Conservation (phyloP, 208 protist genomes). For the Leishmania arabica region DNA sequence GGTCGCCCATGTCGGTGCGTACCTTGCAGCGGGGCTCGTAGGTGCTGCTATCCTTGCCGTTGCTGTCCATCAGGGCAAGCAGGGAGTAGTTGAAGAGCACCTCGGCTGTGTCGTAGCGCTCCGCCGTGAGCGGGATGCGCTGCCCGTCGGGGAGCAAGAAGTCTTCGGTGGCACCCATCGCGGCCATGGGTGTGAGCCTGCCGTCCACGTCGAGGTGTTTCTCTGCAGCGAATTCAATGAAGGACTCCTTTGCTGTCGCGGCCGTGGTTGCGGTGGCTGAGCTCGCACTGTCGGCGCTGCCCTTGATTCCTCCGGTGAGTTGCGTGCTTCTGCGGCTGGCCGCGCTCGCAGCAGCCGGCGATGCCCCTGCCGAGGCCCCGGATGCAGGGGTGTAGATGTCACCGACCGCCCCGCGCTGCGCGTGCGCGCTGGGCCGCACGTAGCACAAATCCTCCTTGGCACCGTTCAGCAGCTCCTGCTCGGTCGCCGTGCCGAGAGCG, state of each 20-base stretch:
- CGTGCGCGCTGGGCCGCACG: constrained; percentile 38
- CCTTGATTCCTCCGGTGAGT: background rate
- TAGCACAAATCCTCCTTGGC: constrained; percentile 95
- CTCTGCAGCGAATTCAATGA: background rate
- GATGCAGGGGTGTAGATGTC: background rate
- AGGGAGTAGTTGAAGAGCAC: constrained; percentile 90
- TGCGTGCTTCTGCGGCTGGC: background rate
- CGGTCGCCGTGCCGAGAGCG: constrained; percentile 89
- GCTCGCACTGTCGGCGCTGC: background rate
- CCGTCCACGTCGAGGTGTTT: background rate
- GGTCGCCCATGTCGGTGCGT: constrained; percentile 81
- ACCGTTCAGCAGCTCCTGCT: constrained; percentile 80
- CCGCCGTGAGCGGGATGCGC: constrained; percentile 66
- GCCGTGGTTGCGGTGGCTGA: background rate
- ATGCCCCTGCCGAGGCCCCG: background rate
- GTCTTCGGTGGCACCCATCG: constrained; percentile 16
- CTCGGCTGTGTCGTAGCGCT: constrained; percentile 74
- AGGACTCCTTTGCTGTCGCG: background rate
- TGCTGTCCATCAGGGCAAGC: constrained; percentile 39
- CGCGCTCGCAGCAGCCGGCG: background rate
- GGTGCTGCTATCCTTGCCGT: constrained; percentile 20
- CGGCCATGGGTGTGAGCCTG: background rate
- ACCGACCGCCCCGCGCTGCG: background rate
- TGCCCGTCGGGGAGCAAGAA: constrained; percentile 91
- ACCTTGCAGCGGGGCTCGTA: constrained; percentile 80